Evolutionary conservation across 129 eudicot species (phyloP).

Genomic region (Flaveria sonorensis): DNA sequence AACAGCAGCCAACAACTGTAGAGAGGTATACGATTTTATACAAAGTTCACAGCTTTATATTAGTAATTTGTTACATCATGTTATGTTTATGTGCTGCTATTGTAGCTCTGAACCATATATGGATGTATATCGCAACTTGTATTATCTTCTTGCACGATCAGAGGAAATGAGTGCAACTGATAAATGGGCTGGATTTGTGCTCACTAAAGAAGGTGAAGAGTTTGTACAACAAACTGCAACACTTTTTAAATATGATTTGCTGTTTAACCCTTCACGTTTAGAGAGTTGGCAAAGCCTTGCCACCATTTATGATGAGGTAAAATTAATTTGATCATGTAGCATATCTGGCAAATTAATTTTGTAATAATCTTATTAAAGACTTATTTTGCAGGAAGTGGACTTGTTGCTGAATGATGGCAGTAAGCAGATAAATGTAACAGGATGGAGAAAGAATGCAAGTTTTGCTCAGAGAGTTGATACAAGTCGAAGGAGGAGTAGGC

Average conservation of each 20-base stretch:
- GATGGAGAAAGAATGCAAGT: slow-evolving; percentile 80
- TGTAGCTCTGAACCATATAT: slow-evolving; percentile 90
- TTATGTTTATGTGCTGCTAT: slow-evolving; percentile 18
- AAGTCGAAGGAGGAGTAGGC: slow-evolving; percentile 94
- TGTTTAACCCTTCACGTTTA: slow-evolving; percentile 80
- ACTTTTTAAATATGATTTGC: slow-evolving; percentile 84
- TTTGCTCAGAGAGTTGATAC: slow-evolving; percentile 82
- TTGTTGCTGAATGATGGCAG: slow-evolving; percentile 97
- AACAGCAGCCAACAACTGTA: slow-evolving; percentile 43
- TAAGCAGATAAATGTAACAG: slow-evolving; percentile 83
- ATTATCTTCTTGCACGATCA: slow-evolving; percentile 78
- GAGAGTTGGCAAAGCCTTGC: slow-evolving; percentile 98
- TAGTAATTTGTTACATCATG: slow-evolving; percentile 15
- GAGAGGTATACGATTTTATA: slow-evolving; percentile 53
- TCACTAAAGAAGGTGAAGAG: slow-evolving; percentile 96
- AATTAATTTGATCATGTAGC: slow-evolving; percentile 7
- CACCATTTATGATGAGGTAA: slow-evolving; percentile 93
- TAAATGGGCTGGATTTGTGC: slow-evolving; percentile 97
- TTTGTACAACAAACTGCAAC: slow-evolving; percentile 84
- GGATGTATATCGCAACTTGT: slow-evolving; percentile 91
- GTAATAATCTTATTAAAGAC: background rate
- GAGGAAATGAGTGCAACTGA: slow-evolving; percentile 94
- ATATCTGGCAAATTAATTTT: background rate
- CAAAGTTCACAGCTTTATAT: slow-evolving; percentile 13
- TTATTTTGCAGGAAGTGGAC: slow-evolving; percentile 81